Base-by-base conservation (phyloP, 129 eudicot genomes). In the Pulicaria dysenterica region DNA sequence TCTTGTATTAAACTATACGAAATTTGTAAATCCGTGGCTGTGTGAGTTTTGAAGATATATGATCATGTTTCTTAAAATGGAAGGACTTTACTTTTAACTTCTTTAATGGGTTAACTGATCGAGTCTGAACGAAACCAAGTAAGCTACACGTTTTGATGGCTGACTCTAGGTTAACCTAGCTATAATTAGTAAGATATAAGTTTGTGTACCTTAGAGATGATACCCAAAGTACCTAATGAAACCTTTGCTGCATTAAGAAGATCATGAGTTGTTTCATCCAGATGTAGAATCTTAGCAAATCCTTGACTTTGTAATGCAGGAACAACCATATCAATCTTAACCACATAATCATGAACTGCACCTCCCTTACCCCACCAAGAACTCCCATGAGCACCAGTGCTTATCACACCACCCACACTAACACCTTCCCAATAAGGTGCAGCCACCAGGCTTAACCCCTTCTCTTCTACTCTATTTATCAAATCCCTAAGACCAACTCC, bases 351-450 rank as follows among this genome's bases (percentile, higher is more conserved):
- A 77, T 89, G 98, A 8, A 92, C 89, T 0, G 89, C 80, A 0
- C 98, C 94, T 1, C 98, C 96, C 11, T 55, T 71, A 1, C 96
- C 95, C 96, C 91, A 79, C 96, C 94, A 89, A 51, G 98, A 92
- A 80, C 96, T 92, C 45, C 98, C 96, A 63, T 92, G 98, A 3
- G 98, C 89, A 49, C 95, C 96, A 8, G 85, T 89, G 58, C 89
- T 80, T 4, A 89, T 80, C 74, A 85, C 12, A 54, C 98, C 95
- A 0, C 85, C 89, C 2, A 89, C 83, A 49, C 89, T 92, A n/a
- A 85, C 95, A 13, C 98, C 98, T 78, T 87, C 94, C 96, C 95
- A 92, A 69, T 92, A 92, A 13, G 98, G 89, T 64, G 91, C 78
- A 6, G 86, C 91, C 64, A 71, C 96, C 43, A 92, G 73, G 71